Evolutionary conservation across 176 grass and related monocot genomes (phyloP), one percentile per base, ranked within the genome.

Genomic region (Rhipidocladum racemiflorum): DNA sequence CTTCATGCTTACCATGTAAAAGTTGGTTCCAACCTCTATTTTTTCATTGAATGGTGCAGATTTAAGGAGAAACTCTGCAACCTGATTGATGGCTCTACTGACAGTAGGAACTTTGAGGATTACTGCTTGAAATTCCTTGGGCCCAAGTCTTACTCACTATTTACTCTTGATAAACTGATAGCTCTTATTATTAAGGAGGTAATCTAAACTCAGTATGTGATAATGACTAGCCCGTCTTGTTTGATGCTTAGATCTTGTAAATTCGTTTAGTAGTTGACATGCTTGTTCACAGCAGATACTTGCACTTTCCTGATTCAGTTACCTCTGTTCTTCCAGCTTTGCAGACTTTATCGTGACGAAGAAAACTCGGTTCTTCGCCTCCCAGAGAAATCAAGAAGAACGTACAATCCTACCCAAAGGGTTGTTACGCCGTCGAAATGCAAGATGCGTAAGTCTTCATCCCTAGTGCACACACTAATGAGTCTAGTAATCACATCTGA

Each of bases 101-200:
- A 76, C 70, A 87, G 45, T 76, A 42, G 23, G 44, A 70, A 23
- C 1, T 91, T 87, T 75, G 89, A 91, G 45, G 36, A 87, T 20
- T 72, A 75, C 75, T 84, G 89, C 54, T 45, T 87, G 24, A 53
- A 60, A 64, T 55, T 40, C 21, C 74, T 91, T 64, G 89, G 89
- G 34, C 80, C 84, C 20, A 54, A 18, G 32, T 87, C 89, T 1
- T 91, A 87, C 61, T 15, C 69, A 24, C 89, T 91, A 24, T 87
- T 91, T 73, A 87, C 89, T 64, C 62, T 91, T 15, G 71, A 91
- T 53, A 87, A 70, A 38, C 75, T 91, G 12, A 57, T 91, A 45
- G 3, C 27, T 29, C 61, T 35, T 57, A 5, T 71, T 80, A 46
- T 91, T 55, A 75, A 84, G 38, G 75, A 91, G 89, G 89, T 90